Evolutionary conservation across 2,329 filamentous ascomycete species (phyloP).

Genomic region (Tricladium varicosporioides): DNA sequence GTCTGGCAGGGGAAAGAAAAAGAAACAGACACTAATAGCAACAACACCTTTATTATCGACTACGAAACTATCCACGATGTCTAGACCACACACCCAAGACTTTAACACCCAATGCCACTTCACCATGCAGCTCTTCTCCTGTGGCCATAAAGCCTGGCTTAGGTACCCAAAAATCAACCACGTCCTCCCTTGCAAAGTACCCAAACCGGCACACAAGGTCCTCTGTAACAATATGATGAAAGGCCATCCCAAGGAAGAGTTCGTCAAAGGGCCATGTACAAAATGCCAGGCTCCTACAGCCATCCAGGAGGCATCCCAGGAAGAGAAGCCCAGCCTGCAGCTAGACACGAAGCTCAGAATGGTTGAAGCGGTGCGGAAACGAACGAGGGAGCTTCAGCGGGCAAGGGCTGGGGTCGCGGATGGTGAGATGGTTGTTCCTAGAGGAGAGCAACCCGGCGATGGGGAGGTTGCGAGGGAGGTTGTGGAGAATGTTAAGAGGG

Average conservation of each 20-base stretch:
- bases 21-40: no score
- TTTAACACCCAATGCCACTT: slow-evolving; percentile 10
- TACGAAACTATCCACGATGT: no score
- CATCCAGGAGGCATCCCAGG: no score
- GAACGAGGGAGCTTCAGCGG: slow-evolving; percentile 1
- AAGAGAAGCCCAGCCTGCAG: background rate
- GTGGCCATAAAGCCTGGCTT: slow-evolving; percentile 10
- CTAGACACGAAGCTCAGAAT: background rate
- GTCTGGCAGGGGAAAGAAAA: no score
- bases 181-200: background rate
- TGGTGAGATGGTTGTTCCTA: background rate
- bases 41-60: no score
- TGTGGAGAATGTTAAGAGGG: background rate
- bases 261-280: slow-evolving; percentile 2
- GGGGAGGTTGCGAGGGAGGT: background rate
- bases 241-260: background rate
- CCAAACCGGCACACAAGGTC: background rate
- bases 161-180: slow-evolving; percentile 15
- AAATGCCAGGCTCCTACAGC: background rate
- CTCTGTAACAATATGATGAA: slow-evolving; percentile 15
- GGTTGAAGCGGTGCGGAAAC: slow-evolving; percentile 3
- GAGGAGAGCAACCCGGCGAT: background rate
- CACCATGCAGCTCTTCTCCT: slow-evolving; percentile 7
- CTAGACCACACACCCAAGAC: background rate
- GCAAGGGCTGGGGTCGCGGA: background rate